These are phyloP conservation scores for Globisporangium megalacanthum DNA, from an alignment of 352 stramenopile species.

Conservation along the genomic window DNA sequence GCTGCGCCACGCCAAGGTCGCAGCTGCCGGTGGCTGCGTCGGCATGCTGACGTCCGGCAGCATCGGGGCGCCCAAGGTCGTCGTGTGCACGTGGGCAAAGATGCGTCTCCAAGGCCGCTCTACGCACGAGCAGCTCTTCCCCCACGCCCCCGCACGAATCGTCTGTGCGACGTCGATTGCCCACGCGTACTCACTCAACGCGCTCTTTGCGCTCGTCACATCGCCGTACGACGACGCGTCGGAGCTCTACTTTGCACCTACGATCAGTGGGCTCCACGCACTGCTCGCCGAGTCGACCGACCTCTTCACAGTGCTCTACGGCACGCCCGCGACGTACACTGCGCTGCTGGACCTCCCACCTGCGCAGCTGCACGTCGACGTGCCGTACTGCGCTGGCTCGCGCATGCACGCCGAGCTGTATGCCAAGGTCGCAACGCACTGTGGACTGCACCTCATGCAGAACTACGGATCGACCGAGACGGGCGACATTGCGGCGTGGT, in stretches of 20 bases:
- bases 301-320: slow-evolving; percentile 61
- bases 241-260: slow-evolving; percentile 66
- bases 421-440: slow-evolving; percentile 39
- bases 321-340: slow-evolving; percentile 77
- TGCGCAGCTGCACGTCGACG: slow-evolving; percentile 48
- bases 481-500: slow-evolving; percentile 71
- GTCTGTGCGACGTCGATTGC: slow-evolving; percentile 78
- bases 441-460: slow-evolving; percentile 68
- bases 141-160: slow-evolving; percentile 46
- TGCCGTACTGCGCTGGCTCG: slow-evolving; percentile 70
- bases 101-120: slow-evolving; percentile 76
- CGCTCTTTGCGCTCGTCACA: slow-evolving; percentile 71
- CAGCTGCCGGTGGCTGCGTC: slow-evolving; percentile 36
- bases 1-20: slow-evolving; percentile 27
- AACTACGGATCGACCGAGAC: slow-evolving; percentile 87
- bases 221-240: slow-evolving; percentile 54
- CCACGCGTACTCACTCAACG: slow-evolving; percentile 85
- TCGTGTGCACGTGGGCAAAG: slow-evolving; percentile 62
- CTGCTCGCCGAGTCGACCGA: slow-evolving; percentile 31
- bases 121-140: slow-evolving; percentile 76
- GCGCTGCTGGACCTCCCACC: slow-evolving; percentile 46
- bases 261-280: slow-evolving; percentile 39
- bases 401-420: slow-evolving; percentile 54
- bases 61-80: slow-evolving; percentile 71
- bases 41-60: slow-evolving; percentile 84